phyloP scores from a whole-genome alignment of 2,329 filamentous ascomycete genomes.

The Fusarium hostae region DNA sequence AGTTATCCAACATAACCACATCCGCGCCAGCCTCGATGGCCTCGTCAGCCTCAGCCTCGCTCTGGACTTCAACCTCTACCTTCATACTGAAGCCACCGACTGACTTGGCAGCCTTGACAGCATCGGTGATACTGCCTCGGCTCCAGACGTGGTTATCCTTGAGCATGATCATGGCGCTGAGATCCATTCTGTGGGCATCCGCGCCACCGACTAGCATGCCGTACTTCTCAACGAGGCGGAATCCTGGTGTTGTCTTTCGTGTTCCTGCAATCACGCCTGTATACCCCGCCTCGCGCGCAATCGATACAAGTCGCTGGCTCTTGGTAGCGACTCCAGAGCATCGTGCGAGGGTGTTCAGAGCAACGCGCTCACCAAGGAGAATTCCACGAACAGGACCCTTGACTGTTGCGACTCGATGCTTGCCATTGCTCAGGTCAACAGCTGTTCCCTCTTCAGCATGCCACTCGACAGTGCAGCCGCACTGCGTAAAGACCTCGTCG shows the following conservation, averaged over 20 bases:
- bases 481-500: constrained; percentile 89
- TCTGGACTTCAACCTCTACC: constrained; percentile 95
- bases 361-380: constrained; percentile 92
- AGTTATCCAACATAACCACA: constrained; percentile 98
- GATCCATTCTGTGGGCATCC: constrained; percentile 90
- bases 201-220: constrained; percentile 95
- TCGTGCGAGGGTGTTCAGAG: constrained; percentile 87
- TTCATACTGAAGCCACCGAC: constrained; percentile 92
- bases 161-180: constrained; percentile 96
- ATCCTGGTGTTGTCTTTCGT: constrained; percentile 95
- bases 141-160: constrained; percentile 99
- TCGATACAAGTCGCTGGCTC: constrained; percentile 64
- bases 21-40: constrained; percentile 92
- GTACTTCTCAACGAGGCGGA: constrained; percentile 96
- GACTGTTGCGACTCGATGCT: constrained; percentile 80
- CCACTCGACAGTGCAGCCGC: constrained; percentile 94
- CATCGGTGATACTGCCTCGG: constrained; percentile 84
- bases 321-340: constrained; percentile 91
- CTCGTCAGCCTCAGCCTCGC: constrained; percentile 87
- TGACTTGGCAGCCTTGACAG: constrained; percentile 83
- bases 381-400: constrained; percentile 81
- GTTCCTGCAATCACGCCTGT: constrained; percentile 89
- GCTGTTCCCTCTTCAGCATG: constrained; percentile 78
- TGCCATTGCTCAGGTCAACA: constrained; percentile 69
- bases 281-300: constrained; percentile 76